These are phyloP conservation scores for Albatrellus sp. DNA, from an alignment of 1,284 basidiomycete genomes.

Conservation along the genomic window DNA sequence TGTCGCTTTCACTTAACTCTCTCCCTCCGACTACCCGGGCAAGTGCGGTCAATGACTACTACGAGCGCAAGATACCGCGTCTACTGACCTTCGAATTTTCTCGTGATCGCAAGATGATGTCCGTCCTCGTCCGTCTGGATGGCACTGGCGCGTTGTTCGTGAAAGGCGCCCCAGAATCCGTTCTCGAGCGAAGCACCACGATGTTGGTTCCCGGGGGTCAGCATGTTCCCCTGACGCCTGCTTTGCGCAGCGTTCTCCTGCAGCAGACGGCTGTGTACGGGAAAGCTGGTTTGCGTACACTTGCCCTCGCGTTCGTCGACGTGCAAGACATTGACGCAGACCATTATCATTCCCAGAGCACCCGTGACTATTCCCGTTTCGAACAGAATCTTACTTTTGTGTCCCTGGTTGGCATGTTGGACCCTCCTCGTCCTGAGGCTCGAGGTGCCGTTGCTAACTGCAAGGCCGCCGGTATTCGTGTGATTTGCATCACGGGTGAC, in stretches of 20 bases:
- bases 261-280: conserved; percentile 67
- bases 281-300: conserved; percentile 73
- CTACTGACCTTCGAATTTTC: conserved; percentile 95
- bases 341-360: conserved; percentile 71
- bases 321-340: conserved; percentile 64
- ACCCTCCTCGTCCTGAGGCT: conserved; percentile 95
- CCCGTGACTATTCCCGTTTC: conserved; percentile 78
- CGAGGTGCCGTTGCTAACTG: conserved; percentile 81
- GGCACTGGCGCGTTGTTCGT: conserved; percentile 64
- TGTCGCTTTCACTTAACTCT: conserved; percentile 41
- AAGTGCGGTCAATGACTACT: conserved; percentile 76
- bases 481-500: conserved; percentile 97
- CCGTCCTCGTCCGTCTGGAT: conserved; percentile 37
- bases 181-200: conserved; percentile 78
- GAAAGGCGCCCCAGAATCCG: conserved; percentile 94
- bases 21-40: conserved; percentile 56
- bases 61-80: conserved; percentile 65
- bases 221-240: conserved; percentile 47
- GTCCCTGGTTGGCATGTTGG: conserved; percentile 94
- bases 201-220: conserved; percentile 56
- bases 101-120: conserved; percentile 99
- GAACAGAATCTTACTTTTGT: conserved; percentile 90
- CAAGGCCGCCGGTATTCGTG: conserved; percentile 86
- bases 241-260: conserved; percentile 53
- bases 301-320: conserved; percentile 84